Evolutionary conservation across 1,284 basidiomycete species (phyloP).

Genomic region (Pterulicium gracile): DNA sequence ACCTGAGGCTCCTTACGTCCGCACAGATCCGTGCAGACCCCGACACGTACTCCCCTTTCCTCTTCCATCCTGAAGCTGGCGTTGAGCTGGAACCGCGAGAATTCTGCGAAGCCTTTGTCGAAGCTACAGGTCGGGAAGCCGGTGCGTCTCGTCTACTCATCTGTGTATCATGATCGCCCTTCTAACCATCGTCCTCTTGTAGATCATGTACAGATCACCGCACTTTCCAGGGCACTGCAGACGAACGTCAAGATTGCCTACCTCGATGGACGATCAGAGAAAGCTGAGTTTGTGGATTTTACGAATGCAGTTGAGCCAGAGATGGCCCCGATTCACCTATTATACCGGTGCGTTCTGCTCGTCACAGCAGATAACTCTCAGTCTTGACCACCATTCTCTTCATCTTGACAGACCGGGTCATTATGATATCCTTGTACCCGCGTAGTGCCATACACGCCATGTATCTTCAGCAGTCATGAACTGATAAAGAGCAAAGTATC

Average conservation of each 20-base stretch:
- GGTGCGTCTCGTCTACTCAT: constrained; percentile 29
- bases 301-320: constrained; percentile 31
- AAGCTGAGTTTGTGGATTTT: constrained; percentile 67
- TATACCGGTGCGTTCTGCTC: constrained; percentile 57
- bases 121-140: constrained; percentile 75
- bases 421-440: constrained; percentile 50
- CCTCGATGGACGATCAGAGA: constrained; percentile 44
- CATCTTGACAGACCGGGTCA: constrained; percentile 54
- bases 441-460: too few species aligned
- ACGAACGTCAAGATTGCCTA: constrained; percentile 73
- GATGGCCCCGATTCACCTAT: constrained; percentile 42
- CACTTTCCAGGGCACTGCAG: constrained; percentile 59
- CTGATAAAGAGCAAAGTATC: too few species aligned
- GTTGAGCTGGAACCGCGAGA: constrained; percentile 45
- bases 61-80: constrained; percentile 64
- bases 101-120: constrained; percentile 73
- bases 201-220: constrained; percentile 82
- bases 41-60: constrained; percentile 58
- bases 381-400: constrained; percentile 4
- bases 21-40: constrained; percentile 66
- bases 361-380: constrained; percentile 6
- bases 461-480: too few species aligned
- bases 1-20: constrained; percentile 72
- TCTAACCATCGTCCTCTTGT: constrained; percentile 2
- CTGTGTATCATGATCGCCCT: constrained; percentile 2